Percentiles rank a stretch among this genome's conserved stretches.
Conservation (phyloP, 306 rosid genomes). For the Trifolium dubium region DNA sequence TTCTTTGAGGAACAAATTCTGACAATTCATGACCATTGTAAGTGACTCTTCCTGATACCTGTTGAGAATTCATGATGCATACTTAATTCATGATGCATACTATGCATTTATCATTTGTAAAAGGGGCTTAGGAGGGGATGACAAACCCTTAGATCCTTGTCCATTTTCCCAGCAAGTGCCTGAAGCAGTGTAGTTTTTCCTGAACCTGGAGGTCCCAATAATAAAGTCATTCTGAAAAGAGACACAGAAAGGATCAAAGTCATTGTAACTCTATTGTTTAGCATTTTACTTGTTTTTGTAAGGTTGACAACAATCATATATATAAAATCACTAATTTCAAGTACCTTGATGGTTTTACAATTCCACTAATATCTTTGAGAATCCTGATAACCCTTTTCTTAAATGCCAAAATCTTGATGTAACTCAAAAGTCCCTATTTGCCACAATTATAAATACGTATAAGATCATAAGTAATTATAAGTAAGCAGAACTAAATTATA, state of each 20-base stretch:
- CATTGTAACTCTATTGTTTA: no score
- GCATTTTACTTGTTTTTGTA: no score
- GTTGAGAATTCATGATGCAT: constrained; percentile 2
- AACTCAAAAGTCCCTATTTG: constrained; percentile 52
- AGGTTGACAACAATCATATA: no score
- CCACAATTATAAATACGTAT: constrained; percentile 1
- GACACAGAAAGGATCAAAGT: not conserved
- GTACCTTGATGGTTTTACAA: constrained; percentile 59
- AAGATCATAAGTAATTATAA: not conserved
- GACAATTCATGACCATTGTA: constrained; percentile 79
- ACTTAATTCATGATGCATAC: no score
- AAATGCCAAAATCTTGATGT: constrained; percentile 58
- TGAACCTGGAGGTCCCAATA: constrained; percentile 58
- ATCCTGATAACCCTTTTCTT: constrained; percentile 59
- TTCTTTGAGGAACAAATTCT: constrained; percentile 85
- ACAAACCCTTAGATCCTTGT: constrained; percentile 53
- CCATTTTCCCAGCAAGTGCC: constrained; percentile 55
- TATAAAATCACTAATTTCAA: not conserved
- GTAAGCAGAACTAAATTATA: not conserved
- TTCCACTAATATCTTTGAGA: constrained; percentile 47
- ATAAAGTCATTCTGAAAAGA: constrained; percentile 52
- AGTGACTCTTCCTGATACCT: constrained; percentile 67
- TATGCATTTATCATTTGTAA: not conserved
- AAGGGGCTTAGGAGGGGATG: not conserved
- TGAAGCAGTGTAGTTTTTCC: constrained; percentile 57